Evolutionary conservation across 2,329 filamentous ascomycete species (phyloP), one percentile per base, ranked within the genome.

Genomic region (Harringtonia lauricola): DNA sequence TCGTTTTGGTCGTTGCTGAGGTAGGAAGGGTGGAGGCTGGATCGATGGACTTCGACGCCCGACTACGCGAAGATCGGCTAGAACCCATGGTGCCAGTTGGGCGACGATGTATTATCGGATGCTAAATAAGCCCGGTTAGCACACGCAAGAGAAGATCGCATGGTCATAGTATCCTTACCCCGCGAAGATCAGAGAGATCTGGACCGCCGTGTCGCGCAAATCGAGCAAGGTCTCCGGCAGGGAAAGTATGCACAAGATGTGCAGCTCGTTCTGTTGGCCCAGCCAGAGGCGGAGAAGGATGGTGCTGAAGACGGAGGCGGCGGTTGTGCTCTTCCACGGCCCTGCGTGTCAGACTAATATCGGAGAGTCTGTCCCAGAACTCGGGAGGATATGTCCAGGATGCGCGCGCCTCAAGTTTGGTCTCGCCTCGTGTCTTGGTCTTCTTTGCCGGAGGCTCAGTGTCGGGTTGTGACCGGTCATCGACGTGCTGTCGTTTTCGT

Each of bases 171-270:
- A 26, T 29, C 28, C 43, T 37, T 50, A 55, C 53, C 19, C 49
- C 54, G 49, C 50, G 47, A 30, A 58, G 45, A 46, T 52, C 39
- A 44, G 42, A 24, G n/a, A 55, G 41, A 34, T 57, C 54, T 40
- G 51, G 53, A 30, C 55, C 54, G 41, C 55, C 53, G 44, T 49
- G 43, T 43, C 50, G 53, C 17, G 55, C 52, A 42, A 54, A 54
- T 45, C 49, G 49, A 43, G 50, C 48, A 36, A 55, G 47, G 31
- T 43, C 33, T 38, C 18, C 35, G 10, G 33, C 31, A 21, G 35
- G 22, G 2, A 36, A 26, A 8, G 29, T n/a, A 30, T 35, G 37
- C 17, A 35, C 31, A 30, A 44, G 36, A n/a, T 39, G 15, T 22
- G n/a, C 19, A 33, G 34, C 36, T 15, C 37, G 24, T 29, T n/a